phyloP scores from a whole-genome alignment of 495 filamentous ascomycete species.

The Tetracladium setigerum region DNA sequence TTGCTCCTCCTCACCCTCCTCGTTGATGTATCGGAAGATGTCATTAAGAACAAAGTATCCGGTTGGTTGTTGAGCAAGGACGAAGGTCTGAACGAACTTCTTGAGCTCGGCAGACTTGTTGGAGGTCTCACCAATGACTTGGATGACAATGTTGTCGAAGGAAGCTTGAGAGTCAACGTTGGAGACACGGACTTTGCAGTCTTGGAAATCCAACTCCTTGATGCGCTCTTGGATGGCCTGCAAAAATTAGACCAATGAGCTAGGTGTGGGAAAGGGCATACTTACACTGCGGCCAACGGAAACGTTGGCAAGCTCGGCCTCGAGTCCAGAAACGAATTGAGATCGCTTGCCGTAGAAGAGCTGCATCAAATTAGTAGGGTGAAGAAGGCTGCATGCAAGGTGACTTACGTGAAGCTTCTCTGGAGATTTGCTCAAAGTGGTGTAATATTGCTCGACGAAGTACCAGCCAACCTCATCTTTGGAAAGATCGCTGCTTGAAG shows the following conservation, averaged over 20 bases:
- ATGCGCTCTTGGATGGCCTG: slow-evolving; percentile 93
- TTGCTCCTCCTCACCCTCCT: slow-evolving; percentile 59
- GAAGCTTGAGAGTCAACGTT: slow-evolving; percentile 97
- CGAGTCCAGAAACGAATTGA: slow-evolving; percentile 75
- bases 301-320: slow-evolving; percentile 78
- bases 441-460: slow-evolving; percentile 99
- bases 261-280: slow-evolving; percentile 7
- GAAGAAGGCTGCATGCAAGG: not conserved
- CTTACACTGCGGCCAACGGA: slow-evolving; percentile 79
- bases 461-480: slow-evolving; percentile 82
- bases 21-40: slow-evolving; percentile 87
- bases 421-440: slow-evolving; percentile 85
- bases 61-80: slow-evolving; percentile 90
- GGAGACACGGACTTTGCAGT: slow-evolving; percentile 95
- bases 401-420: slow-evolving; percentile 80
- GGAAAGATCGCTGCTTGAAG: slow-evolving; percentile 20
- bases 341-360: slow-evolving; percentile 79
- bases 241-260: slow-evolving; percentile 12
- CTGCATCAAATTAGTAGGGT: slow-evolving; percentile 29
- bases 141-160: slow-evolving; percentile 85
- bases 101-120: slow-evolving; percentile 83
- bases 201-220: slow-evolving; percentile 85
- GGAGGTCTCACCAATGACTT: slow-evolving; percentile 96
- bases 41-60: slow-evolving; percentile 98
- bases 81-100: slow-evolving; percentile 98